These are phyloP conservation scores for Kalmusia sp. DNA, from an alignment of 2,329 filamentous ascomycete species.

Conservation along the genomic window DNA sequence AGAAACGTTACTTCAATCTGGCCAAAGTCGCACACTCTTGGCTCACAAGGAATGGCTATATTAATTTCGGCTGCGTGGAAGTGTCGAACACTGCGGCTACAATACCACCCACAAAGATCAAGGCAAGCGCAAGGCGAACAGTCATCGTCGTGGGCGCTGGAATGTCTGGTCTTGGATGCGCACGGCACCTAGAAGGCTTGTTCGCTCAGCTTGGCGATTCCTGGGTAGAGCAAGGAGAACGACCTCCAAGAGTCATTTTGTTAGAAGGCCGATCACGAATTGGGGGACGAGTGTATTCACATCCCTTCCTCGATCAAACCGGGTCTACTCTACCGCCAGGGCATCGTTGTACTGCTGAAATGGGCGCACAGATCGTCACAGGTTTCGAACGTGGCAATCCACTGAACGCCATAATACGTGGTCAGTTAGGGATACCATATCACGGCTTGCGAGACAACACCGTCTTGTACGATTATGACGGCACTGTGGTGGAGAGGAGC, in stretches of 20 bases:
- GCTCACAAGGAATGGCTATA: slow-evolving; percentile 88
- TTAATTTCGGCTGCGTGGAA: slow-evolving; percentile 93
- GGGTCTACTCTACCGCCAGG: slow-evolving; percentile 58
- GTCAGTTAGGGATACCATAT: slow-evolving; percentile 86
- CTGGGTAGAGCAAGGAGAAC: slow-evolving; percentile 70
- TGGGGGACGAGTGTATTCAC: slow-evolving; percentile 93
- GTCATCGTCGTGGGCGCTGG: slow-evolving; percentile 90
- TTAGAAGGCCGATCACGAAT: slow-evolving; percentile 87
- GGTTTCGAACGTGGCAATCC: slow-evolving; percentile 97
- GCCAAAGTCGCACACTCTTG: slow-evolving; percentile 91
- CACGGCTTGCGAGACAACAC: slow-evolving; percentile 81
- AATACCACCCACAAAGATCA: slow-evolving; percentile 46
- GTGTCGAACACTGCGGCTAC: slow-evolving; percentile 59
- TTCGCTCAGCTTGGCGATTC: slow-evolving; percentile 79
- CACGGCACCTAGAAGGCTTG: slow-evolving; percentile 86
- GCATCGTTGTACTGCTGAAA: slow-evolving; percentile 82
- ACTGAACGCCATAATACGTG: slow-evolving; percentile 86
- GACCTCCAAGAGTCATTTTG: slow-evolving; percentile 76
- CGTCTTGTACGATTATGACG: slow-evolving; percentile 86
- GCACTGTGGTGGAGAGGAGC: slow-evolving; percentile 76
- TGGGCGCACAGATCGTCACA: slow-evolving; percentile 98
- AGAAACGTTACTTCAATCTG: slow-evolving; percentile 85
- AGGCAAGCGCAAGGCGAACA: slow-evolving; percentile 67
- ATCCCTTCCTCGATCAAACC: slow-evolving; percentile 68
- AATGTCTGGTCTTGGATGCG: slow-evolving; percentile 91